phyloP scores from a whole-genome alignment of 768 basidiomycete species.

The Gyrodon lividus region DNA sequence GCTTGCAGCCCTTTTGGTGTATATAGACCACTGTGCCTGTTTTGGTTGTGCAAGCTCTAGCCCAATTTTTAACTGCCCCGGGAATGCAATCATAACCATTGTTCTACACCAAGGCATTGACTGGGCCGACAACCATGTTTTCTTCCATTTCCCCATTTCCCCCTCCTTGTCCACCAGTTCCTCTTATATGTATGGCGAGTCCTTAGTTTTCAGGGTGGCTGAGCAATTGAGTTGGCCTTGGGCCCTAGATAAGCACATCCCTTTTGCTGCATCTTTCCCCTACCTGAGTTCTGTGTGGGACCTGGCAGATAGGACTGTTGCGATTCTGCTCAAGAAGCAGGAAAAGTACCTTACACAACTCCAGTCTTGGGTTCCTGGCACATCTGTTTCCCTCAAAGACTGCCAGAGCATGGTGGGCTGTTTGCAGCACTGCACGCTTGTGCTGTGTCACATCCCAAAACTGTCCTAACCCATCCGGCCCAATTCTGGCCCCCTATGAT shows the following conservation, averaged over 20 bases:
- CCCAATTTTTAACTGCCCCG: too few relatives aligned
- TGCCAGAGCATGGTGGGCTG: not conserved
- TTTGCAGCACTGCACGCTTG: not conserved
- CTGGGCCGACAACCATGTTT: conserved; percentile 37
- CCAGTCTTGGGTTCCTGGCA: not conserved
- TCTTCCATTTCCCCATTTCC: not conserved
- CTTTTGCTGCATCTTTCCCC: not conserved
- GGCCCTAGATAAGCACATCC: not conserved
- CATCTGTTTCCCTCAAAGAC: not conserved
- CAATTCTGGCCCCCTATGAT: too few relatives aligned
- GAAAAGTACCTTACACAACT: not conserved
- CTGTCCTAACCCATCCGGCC: too few relatives aligned
- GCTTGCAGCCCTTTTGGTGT: too few relatives aligned
- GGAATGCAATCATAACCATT: too few relatives aligned
- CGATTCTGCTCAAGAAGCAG: not conserved
- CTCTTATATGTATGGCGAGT: not conserved
- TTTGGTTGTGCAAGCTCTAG: too few relatives aligned
- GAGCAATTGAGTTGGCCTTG: not conserved
- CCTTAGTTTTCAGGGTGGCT: not conserved
- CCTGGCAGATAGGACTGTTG: not conserved
- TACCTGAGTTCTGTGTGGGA: not conserved
- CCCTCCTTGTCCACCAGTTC: not conserved
- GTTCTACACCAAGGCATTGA: conserved; percentile 13
- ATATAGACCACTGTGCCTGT: not conserved
- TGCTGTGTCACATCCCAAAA: too few relatives aligned